Evolutionary conservation across 768 basidiomycete genomes (phyloP).

Genomic region (Amanita pseudoporphyria): DNA sequence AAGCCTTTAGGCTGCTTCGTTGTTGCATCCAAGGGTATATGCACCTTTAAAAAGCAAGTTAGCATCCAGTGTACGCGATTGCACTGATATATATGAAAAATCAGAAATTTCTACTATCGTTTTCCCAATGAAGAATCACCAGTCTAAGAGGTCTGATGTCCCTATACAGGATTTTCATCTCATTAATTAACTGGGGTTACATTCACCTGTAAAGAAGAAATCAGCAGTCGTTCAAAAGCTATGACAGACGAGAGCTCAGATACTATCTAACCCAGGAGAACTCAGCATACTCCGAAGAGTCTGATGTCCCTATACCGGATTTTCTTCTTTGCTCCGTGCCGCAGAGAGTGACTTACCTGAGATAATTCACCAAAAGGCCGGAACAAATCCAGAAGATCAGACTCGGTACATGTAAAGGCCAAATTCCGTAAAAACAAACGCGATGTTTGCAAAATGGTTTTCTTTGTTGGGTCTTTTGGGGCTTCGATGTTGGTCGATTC

Average conservation of each 20-base stretch:
- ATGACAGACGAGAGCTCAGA: constrained; percentile 23
- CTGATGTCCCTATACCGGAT: constrained; percentile 47
- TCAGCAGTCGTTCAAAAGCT: constrained; percentile 12
- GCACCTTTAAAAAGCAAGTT: constrained; percentile 26
- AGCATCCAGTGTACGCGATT: neutral
- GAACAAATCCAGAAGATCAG: constrained; percentile 61
- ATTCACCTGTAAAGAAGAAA: constrained; percentile 28
- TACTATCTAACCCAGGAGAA: constrained; percentile 44
- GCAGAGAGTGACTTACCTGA: constrained; percentile 46
- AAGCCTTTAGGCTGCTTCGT: constrained; percentile 42
- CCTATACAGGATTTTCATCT: constrained; percentile 45
- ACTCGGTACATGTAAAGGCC: constrained; percentile 72
- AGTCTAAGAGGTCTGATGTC: constrained; percentile 59
- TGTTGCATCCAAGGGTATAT: constrained; percentile 35
- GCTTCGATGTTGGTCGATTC: constrained; percentile 10
- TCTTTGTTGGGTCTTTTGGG: constrained; percentile 28
- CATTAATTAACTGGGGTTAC: constrained; percentile 6
- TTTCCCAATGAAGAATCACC: constrained; percentile 42
- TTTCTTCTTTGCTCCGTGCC: constrained; percentile 29
- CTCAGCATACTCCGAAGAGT: constrained; percentile 30
- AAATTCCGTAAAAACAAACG: constrained; percentile 93
- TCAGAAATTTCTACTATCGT: constrained; percentile 40
- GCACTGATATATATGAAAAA: neutral
- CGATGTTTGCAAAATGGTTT: constrained; percentile 61
- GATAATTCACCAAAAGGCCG: constrained; percentile 58